Conservation (phyloP, 257 asterid genomes). For the Rhazya stricta region DNA sequence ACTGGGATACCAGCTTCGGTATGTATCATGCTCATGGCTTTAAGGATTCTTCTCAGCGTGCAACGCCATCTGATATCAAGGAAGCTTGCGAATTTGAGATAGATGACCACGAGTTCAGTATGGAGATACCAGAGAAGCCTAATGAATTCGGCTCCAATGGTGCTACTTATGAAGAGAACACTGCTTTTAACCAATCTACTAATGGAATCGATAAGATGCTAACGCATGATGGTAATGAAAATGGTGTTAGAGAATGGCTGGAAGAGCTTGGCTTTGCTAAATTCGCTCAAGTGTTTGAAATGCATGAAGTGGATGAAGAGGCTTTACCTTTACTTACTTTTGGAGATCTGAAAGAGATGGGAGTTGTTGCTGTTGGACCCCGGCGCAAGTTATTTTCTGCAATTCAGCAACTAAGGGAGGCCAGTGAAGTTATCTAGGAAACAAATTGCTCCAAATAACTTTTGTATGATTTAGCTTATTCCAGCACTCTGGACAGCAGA, state of each 20-base stretch:
- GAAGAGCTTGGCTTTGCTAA: slow-evolving; percentile 40
- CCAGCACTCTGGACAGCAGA: not conserved
- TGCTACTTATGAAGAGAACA: slow-evolving; percentile 2
- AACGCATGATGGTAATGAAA: slow-evolving; percentile 1
- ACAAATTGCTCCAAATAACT: not conserved
- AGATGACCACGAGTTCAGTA: slow-evolving; percentile 15
- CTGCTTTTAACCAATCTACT: not conserved
- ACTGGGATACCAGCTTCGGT: not conserved
- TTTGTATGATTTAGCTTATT: not conserved
- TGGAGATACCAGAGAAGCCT: not conserved
- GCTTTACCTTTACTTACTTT: slow-evolving; percentile 55
- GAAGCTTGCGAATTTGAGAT: slow-evolving; percentile 5
- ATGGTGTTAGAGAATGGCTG: slow-evolving; percentile 51
- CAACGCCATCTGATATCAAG: slow-evolving; percentile 4
- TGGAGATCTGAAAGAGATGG: slow-evolving; percentile 79
- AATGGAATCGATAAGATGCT: not conserved
- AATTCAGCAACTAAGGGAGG: slow-evolving; percentile 38
- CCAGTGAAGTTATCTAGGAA: not conserved
- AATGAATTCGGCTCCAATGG: not conserved
- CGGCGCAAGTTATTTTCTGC: slow-evolving; percentile 57
- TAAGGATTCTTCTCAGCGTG: slow-evolving; percentile 7
- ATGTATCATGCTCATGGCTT: not conserved
- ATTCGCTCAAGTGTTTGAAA: slow-evolving; percentile 44
- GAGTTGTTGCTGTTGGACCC: slow-evolving; percentile 52
- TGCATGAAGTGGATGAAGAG: slow-evolving; percentile 67